Base-by-base conservation (phyloP, 2,329 filamentous ascomycete species). In the Ophiostoma sp. region DNA sequence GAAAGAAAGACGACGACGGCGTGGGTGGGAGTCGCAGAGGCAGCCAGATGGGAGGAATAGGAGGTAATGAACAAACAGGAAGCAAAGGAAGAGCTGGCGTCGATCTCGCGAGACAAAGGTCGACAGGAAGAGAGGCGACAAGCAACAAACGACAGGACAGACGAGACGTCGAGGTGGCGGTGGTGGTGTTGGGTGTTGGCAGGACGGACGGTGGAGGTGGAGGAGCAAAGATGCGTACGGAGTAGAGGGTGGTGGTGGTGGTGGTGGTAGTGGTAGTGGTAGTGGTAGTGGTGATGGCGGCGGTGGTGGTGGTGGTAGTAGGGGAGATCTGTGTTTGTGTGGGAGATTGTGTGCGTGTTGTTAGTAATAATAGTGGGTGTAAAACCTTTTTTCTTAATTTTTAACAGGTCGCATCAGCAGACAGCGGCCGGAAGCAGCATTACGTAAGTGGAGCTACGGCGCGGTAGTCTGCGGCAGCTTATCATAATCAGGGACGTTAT, bases 341-440 rank as follows among this genome's bases (percentile, higher is more conserved):
- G 60, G 40, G 40, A 63, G 60, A 42, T 63, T 65, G 66, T 60
- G 69, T 70, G 68, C 73, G 72, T 74, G 73, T 73, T 70, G 72
- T 70, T 63, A 63, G 60, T 63, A 63, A 63, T 63, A 63, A 63
- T 63, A 63, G 60, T 63, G 60, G 60, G 70, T 67, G 71, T 68
- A 73, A 74, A 72, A 71, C 70, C 72, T 74, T 74, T 74, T 71
- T 68, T 70, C 67, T 67, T 65, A 41, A 49, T 73, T 74, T 74
- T 72, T 67, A 49, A 45, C 62, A 70, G 71, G 70, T 68, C 71
- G 65, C 65, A 62, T 72, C 62, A 71, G 63, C 65, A 67, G 64
- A 65, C 65, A 67, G 65, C 38, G 44, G 52, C 27, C 27, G 27
- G 27, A 1, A 27, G 1, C 27, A 27, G 27, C 27, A 27, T 27